Base-by-base conservation (phyloP, 371 early-diverging fungal species). In the Lichtheimia hyalospora region DNA sequence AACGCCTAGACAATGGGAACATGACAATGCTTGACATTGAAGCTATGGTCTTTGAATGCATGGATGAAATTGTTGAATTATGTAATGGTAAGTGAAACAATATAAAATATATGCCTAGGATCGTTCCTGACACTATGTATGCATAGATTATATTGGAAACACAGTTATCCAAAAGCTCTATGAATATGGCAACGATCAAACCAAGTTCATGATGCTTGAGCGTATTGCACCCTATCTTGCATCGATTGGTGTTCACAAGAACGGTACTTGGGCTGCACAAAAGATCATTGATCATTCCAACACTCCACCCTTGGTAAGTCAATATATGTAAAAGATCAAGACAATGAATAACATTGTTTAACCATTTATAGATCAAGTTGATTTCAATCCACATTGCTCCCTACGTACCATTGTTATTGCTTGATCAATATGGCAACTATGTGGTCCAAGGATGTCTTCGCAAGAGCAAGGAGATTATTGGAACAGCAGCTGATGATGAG, bases 221-320 rank as follows among this genome's bases (percentile, higher is more conserved):
- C 69, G 66, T 15, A 81, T 94, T 51, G 84, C 88, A 0, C 89
- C 90, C 7, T 79, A 88, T 60, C 75, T 94, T 63, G 89, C 94
- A 5, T 74, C 92, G 0, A 88, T 95, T 34, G 93, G 93, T 49
- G 84, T 92, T 49, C 95, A 94, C 57, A 95, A 95, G 73, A 92
- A 95, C 66, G 95, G 95, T 18, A 95, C 95, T 0, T 95, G 95
- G 95, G 94, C 91, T 0, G 88, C 92, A 28, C 95, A 94, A 68
- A 92, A 92, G 71, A 85, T 93, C 28, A 91, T 94, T 57, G 94
- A 94, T 60, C 75, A 68, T 43, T 88, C 91, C 2, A 77, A 80
- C 18, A 82, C 86, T 4, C 20, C 69, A 18, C 63, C 57, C 16
- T 64, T 69, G 43, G 71, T 61, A 62, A 60, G 52, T 78, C 65